Conservation (phyloP, 169 alveolate genomes). For the Plasmodium malariae region DNA sequence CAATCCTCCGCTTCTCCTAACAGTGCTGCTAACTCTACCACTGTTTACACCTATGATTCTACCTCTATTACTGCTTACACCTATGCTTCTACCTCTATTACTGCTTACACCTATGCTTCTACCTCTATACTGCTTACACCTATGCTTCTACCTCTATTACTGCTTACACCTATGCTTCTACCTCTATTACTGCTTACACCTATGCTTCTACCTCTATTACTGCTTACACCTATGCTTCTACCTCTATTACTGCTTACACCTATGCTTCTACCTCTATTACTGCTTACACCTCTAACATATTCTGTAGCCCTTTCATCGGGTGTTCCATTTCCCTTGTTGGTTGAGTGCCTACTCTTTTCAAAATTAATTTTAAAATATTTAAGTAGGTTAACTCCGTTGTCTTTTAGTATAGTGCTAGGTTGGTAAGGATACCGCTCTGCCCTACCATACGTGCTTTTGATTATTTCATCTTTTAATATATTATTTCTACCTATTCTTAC, state of each 20-base stretch:
- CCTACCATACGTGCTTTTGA: not conserved
- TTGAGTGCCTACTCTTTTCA: not conserved
- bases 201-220: too few species aligned
- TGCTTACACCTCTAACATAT: not conserved
- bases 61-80: too few species aligned
- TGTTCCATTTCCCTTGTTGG: not conserved
- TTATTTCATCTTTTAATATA: not conserved
- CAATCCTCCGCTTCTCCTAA: too few species aligned
- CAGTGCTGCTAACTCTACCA: too few species aligned
- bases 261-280: not conserved
- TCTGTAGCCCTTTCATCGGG: not conserved
- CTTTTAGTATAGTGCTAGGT: not conserved
- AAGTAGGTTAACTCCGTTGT: constrained; percentile 3
- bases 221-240: not conserved
- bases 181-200: not conserved
- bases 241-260: too few species aligned
- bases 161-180: too few species aligned
- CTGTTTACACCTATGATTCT: too few species aligned
- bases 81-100: too few species aligned
- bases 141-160: too few species aligned
- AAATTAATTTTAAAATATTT: constrained; percentile 15
- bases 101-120: too few species aligned
- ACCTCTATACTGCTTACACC: not conserved
- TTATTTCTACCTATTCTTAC: not conserved
- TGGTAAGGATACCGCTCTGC: not conserved